These are phyloP conservation scores for Durio zibethinus DNA, from an alignment of 345 rosid species.

Conservation along the genomic window DNA sequence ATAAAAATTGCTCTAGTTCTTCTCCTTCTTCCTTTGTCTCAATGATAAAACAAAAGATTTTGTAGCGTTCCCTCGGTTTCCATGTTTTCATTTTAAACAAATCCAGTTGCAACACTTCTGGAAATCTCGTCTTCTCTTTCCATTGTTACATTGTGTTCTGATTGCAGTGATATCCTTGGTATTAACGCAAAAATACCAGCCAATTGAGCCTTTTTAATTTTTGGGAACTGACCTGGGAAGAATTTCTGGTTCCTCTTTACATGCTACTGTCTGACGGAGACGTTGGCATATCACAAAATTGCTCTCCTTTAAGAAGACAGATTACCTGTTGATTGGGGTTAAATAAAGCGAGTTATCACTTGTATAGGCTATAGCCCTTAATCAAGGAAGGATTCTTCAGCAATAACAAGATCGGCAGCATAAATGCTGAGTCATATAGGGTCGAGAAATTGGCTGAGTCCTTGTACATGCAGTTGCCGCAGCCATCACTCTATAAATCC, in stretches of 20 bases:
- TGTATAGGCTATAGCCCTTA: no score
- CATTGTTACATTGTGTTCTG: neutral
- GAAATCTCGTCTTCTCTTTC: neutral
- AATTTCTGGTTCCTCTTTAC: neutral
- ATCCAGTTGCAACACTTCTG: neutral
- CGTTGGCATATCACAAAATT: conserved; percentile 22
- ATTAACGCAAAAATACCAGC: neutral
- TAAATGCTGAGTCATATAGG: conserved; percentile 25
- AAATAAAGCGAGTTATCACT: neutral
- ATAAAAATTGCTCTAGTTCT: neutral
- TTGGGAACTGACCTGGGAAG: neutral
- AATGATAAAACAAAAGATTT: neutral
- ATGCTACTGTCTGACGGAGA: conserved; percentile 20
- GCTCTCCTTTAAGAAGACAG: conserved; percentile 38
- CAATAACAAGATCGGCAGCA: neutral
- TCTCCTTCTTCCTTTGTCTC: neutral
- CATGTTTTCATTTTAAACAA: neutral
- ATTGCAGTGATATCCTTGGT: neutral
- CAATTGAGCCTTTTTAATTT: neutral
- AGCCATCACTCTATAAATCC: conserved; percentile 39
- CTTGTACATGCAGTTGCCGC: conserved; percentile 35
- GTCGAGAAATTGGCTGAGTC: conserved; percentile 26
- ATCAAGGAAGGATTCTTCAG: neutral
- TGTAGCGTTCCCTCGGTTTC: neutral
- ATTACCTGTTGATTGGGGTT: conserved; percentile 28